Evolutionary conservation across 257 asterid species (phyloP).

Genomic region (Solanum bukasovii): DNA sequence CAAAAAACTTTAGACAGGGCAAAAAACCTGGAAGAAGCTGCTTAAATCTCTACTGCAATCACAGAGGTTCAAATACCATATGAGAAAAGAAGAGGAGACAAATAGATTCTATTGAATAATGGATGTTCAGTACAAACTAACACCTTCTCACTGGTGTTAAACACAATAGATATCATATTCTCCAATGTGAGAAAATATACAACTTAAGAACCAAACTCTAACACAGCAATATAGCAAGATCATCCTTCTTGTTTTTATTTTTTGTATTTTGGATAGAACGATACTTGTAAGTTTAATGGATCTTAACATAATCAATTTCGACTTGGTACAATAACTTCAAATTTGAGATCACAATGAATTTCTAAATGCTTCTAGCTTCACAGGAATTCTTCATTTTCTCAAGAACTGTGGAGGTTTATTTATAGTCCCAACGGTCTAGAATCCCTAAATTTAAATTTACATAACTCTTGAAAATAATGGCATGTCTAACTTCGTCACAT

Average conservation of each 20-base stretch:
- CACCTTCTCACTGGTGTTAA: neutral
- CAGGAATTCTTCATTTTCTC: neutral
- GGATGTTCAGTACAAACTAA: neutral
- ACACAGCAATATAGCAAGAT: neutral
- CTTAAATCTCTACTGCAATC: neutral
- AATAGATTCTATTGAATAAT: neutral
- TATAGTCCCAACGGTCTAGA: neutral
- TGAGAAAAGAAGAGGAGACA: neutral
- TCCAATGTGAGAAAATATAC: neutral
- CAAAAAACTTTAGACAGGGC: neutral
- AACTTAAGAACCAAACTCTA: neutral
- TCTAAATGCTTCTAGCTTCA: neutral
- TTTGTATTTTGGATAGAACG: neutral
- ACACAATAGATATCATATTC: neutral
- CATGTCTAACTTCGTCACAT: neutral
- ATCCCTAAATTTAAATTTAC: neutral
- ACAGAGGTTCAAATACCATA: neutral
- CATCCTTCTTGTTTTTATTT: neutral
- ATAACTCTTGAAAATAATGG: neutral
- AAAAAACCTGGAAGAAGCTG: neutral
- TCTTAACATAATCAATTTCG: neutral
- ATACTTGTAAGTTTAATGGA: neutral
- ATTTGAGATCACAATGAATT: neutral
- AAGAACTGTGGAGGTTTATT: neutral
- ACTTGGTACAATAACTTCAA: neutral